Evolutionary conservation across 257 asterid genomes (phyloP), one percentile per base, ranked within the genome.

Genomic region (Fraxinus cuspidata): DNA sequence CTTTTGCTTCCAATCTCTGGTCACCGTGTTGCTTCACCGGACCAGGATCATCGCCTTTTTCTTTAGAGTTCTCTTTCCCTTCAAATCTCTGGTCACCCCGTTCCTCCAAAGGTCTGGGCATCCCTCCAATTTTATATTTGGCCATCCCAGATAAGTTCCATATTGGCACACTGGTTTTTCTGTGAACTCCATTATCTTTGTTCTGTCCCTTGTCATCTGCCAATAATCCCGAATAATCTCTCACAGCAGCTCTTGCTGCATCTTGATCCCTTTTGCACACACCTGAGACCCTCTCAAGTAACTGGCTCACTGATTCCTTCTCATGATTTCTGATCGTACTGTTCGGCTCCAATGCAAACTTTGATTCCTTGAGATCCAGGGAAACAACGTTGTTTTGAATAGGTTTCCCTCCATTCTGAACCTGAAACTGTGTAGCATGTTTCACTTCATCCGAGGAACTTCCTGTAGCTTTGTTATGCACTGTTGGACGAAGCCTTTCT

Each of bases 311-410:
- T 21, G 69, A 63, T 63, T 84, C 83, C 73, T 79, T 84, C 74
- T 82, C 85, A 51, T 84, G 91, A 76, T 73, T 78, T 76, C 79
- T 88, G 79, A 81, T 85, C 85, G 92, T 86, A 87, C 86, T 80
- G 69, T 79, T 90, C 84, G 86, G 75, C 72, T 90, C 94, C 84
- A 72, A 88, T 71, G 84, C 86, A 81, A 83, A 85, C 81, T 86
- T 89, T 73, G 92, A 74, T 74, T 88, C 92, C 72, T 83, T 89
- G 13, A 63, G 77, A 51, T 40, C 85, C 75, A 35, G 79, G 76
- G 80, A 73, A 71, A 79, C 74, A 72, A 74, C 31, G 80, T 56
- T 81, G 79, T 79, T 78, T 65, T 70, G 82, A 74, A 73, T 58
- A 72, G 86, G 76, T 75, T 80, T 84, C 64, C 80, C 82, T 32